Evolutionary conservation across 306 rosid genomes (phyloP).

Genomic region (Alnus rubra): DNA sequence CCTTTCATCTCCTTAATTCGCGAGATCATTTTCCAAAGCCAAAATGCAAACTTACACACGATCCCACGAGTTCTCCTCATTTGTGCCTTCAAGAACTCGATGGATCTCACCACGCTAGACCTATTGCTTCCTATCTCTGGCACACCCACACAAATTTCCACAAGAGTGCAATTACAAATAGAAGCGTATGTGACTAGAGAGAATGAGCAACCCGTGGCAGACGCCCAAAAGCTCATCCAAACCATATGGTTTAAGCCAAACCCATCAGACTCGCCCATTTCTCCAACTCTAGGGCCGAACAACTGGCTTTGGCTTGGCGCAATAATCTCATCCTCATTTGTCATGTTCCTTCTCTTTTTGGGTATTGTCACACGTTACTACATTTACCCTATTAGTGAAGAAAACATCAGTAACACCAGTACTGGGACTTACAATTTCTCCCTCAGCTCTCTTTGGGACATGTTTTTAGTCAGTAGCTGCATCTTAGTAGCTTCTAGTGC

Average conservation of each 20-base stretch:
- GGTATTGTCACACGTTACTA: conserved; percentile 40
- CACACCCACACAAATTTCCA: conserved; percentile 14
- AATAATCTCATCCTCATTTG: conserved; percentile 44
- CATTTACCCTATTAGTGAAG: conserved; percentile 35
- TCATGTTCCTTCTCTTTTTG: conserved; percentile 38
- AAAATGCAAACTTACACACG: conserved; percentile 22
- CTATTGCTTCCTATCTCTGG: conserved; percentile 44
- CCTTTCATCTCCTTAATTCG: conserved; percentile 68
- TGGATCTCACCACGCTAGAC: conserved; percentile 46
- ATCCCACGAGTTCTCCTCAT: conserved; percentile 36
- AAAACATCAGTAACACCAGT: background rate
- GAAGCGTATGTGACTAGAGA: conserved; percentile 53
- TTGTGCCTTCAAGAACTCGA: conserved; percentile 52
- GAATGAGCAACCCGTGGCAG: conserved; percentile 19
- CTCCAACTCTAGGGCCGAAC: conserved; percentile 34
- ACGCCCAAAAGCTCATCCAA: conserved; percentile 28
- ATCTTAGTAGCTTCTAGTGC: conserved; percentile 42
- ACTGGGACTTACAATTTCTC: conserved; percentile 34
- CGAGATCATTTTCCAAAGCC: conserved; percentile 52
- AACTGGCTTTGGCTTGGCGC: conserved; percentile 47
- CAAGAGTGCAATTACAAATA: conserved; percentile 28
- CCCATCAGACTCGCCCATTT: conserved; percentile 38
- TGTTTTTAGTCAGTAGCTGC: conserved; percentile 40
- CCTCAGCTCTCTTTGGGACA: conserved; percentile 41
- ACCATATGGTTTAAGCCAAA: conserved; percentile 38